Base-by-base conservation (phyloP, 139 green algal genomes). In the Micromonas pusilla region DNA sequence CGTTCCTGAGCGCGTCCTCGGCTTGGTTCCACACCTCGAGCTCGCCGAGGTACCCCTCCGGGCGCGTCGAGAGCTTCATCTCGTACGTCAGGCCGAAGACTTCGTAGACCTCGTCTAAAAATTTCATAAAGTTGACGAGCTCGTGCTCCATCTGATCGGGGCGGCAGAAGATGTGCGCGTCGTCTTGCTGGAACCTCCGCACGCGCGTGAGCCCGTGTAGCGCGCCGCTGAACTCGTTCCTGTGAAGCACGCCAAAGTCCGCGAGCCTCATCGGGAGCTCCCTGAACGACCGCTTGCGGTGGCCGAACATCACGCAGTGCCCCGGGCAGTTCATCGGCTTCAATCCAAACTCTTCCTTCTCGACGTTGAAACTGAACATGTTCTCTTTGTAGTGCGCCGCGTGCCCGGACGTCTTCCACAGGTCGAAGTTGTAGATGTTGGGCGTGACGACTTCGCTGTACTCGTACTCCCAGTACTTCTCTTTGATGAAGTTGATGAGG, bases 321-420 rank as follows among this genome's bases (percentile, higher is more conserved):
- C 93, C 92, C 88, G 95, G 95, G 87, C 95, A 99, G 88, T 99
- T 99, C 95, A 99, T 99, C 62, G 95, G 95, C 82, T 99, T 99
- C 23, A 88, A 26, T 4, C 76, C 74, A 32, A 76, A 85, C 36
- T 81, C 52, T 19, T 77, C 38, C 37, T 77, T 83, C 39, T 76
- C 92, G 21, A 98, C 88, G 28, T 94, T 78, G 81, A 98, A 93
- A 36, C 54, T 77, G 78, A 99, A 99, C 95, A 99, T 99, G 91
- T 99, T 97, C 38, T 98, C 90, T 80, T 92, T 91, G 88, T 99
- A 99, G 87, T 99, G 95, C 52, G 90, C 93, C 1, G 95, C 93
- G 81, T 99, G 95, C 20, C 95, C 95, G 19, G 80, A 91, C 9
- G 88, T 97, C 73, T 91, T 89, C 95, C 95, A 99, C 36, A 99